These are phyloP conservation scores for Ustilago shanxiensis DNA, from an alignment of 1,284 basidiomycete genomes.

Conservation along the genomic window DNA sequence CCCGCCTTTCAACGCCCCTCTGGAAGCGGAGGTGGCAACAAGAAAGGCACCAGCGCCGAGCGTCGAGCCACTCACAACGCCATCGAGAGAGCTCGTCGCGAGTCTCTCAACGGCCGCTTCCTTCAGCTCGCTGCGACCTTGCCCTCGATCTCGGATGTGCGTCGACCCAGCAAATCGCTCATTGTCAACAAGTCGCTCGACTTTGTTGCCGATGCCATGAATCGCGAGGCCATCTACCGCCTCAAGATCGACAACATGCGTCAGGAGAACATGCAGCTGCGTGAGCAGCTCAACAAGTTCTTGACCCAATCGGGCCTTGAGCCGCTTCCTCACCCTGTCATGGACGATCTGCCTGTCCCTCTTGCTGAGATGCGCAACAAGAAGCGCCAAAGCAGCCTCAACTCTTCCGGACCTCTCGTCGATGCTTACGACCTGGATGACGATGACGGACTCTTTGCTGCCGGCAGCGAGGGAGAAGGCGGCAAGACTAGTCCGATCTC, in stretches of 20 bases:
- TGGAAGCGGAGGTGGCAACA: constrained; percentile 61
- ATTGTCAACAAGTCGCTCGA: constrained; percentile 65
- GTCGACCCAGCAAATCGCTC: constrained; percentile 61
- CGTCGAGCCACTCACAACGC: constrained; percentile 64
- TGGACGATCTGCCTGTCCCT: constrained; percentile 46
- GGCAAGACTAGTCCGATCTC: constrained; percentile 47
- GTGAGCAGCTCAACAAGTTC: constrained; percentile 58
- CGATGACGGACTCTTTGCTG: constrained; percentile 40
- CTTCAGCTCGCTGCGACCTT: constrained; percentile 59
- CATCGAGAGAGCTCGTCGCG: constrained; percentile 63
- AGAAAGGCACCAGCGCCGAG: constrained; percentile 62
- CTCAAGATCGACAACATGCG: constrained; percentile 54
- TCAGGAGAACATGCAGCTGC: constrained; percentile 52
- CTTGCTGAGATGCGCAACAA: constrained; percentile 50
- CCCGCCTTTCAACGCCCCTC: constrained; percentile 36
- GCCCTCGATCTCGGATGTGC: constrained; percentile 60
- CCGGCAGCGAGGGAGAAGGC: constrained; percentile 47
- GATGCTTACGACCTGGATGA: constrained; percentile 49
- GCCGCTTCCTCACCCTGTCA: constrained; percentile 30
- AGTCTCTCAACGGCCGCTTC: constrained; percentile 62
- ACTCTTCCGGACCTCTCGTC: constrained; percentile 10
- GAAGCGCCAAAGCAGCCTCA: constrained; percentile 28
- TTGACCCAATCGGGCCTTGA: constrained; percentile 52
- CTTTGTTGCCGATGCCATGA: constrained; percentile 61
- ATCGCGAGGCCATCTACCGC: constrained; percentile 56